Conservation (phyloP, 768 basidiomycete species). For the Mycena pura region DNA sequence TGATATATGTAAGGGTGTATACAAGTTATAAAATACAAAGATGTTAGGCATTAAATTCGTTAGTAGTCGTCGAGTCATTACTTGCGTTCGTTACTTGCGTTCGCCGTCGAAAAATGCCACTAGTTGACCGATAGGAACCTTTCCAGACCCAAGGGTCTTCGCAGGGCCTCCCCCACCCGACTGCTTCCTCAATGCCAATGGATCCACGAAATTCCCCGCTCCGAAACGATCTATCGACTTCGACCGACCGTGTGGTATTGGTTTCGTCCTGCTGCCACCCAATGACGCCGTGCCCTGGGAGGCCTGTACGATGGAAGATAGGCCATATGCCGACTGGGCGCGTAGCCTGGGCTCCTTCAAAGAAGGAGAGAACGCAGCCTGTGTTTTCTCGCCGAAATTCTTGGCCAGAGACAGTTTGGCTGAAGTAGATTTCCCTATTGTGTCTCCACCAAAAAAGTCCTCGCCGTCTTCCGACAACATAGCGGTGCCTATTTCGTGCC, state of each 20-base stretch:
- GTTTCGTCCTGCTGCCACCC: constrained; percentile 35
- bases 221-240: constrained; percentile 50
- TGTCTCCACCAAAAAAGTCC: constrained; percentile 60
- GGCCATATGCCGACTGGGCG: constrained; percentile 67
- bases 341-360: constrained; percentile 47
- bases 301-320: constrained; percentile 40
- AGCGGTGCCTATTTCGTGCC: constrained; percentile 43
- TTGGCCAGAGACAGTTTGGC: constrained; percentile 40
- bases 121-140: constrained; percentile 77
- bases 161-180: constrained; percentile 53
- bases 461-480: constrained; percentile 53
- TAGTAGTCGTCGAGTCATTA: constrained; percentile 8
- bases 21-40: constrained; percentile 22
- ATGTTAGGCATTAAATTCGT: constrained; percentile 2
- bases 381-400: constrained; percentile 23
- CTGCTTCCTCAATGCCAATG: constrained; percentile 72
- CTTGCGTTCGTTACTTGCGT: constrained; percentile 36
- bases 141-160: constrained; percentile 56
- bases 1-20: constrained; percentile 11
- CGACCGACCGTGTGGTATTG: constrained; percentile 36
- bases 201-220: constrained; percentile 75
- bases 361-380: constrained; percentile 28
- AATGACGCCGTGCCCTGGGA: constrained; percentile 40
- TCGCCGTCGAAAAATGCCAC: constrained; percentile 84
- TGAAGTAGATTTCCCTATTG: constrained; percentile 63